Base-by-base conservation (phyloP, 495 filamentous ascomycete species). In the Podospora pseudoanserina region DNA sequence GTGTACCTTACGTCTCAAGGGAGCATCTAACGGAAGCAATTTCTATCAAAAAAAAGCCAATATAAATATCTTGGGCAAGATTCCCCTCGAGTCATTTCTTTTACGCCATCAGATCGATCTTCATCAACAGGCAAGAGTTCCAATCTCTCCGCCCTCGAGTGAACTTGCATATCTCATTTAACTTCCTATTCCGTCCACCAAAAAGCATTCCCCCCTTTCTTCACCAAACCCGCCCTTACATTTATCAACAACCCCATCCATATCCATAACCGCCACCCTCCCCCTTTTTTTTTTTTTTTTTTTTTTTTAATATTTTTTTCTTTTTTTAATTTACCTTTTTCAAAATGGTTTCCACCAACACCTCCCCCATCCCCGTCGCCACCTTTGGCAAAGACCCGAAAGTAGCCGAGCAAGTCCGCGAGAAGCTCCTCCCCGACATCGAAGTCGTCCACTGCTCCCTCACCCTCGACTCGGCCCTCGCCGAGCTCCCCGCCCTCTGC, bases 361-460 rank as follows among this genome's bases (percentile, higher is more conserved):
- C 39, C 63, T 70, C 62, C 39, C 66, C 73, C 64, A 65, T 74
- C 53, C 70, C 72, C 54, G 75, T 79, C 27, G 77, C 71, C 60
- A 73, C 68, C 27, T 79, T 73, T 64, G 74, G 74, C 60, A 70
- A 67, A 2, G 74, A 77, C 63, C 49, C 66, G 49, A 75, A 76
- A 69, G 65, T 76, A 49, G 71, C 74, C 34, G 63, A 67, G 65
- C 59, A 68, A 27, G 77, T 79, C 39, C 62, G 67, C 30, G 72
- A 74, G 65, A 76, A 76, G 66, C 64, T 77, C 5, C 65, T 75
- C 4, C 77, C 75, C 5, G 72, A 77, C 30, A 68, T 71, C 65
- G 77, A 77, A 76, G 76, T 75, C 53, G 71, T 77, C 20, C 75
- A 78, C 71, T 68, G 65, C 65, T 74, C 71, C 68, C 70, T 75